Base-by-base conservation (phyloP, 768 basidiomycete species). In the Lepiota subincarnata region DNA sequence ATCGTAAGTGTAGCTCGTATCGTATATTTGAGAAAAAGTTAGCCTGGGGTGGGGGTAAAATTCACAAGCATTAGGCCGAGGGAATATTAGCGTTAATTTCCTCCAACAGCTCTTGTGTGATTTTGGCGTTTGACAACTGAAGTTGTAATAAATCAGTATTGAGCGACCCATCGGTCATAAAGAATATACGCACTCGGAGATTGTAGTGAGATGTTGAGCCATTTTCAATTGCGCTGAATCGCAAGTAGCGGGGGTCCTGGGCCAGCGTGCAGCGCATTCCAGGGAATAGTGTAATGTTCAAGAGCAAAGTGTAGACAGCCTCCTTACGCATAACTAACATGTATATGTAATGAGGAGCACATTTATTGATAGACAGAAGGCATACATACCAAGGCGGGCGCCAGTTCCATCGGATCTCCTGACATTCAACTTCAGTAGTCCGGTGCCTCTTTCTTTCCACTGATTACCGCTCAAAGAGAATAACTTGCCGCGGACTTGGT, bases 371-470 rank as follows among this genome's bases (percentile, higher is more conserved):
- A 7, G 31, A 16, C 35, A 24, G 55, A 49, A 45, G 40, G 57
- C 56, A 36, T 51, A 68, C 76, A 38, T 64, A 88, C 89, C 75
- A 45, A 91, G 70, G 40, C 89, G 84, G 51, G 88, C 86, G 13
- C 83, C 83, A 19, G 73, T 74, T 47, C 84, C 86, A 62, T 89
- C 87, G 22, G 72, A 67, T 40, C 70, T 64, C 67, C 76, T 72
- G 65, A 89, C 82, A 62, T 91, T 91, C 60, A 92, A 67, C 62
- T 77, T 87, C 57, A 92, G 61, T 43, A 77, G 74, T 3, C 89
- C 89, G 20, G 80, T 84, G 22, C 89, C 89, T 45, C 84, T 78
- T 63, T 92, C 89, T 62, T 83, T 87, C 89, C 89, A 92, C 54
- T 78, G 75, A 66, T 71, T 81, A 63, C 64, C 70, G 60, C 77